phyloP scores from a whole-genome alignment of 352 stramenopile genomes.

The Phytophthora pluvialis region DNA sequence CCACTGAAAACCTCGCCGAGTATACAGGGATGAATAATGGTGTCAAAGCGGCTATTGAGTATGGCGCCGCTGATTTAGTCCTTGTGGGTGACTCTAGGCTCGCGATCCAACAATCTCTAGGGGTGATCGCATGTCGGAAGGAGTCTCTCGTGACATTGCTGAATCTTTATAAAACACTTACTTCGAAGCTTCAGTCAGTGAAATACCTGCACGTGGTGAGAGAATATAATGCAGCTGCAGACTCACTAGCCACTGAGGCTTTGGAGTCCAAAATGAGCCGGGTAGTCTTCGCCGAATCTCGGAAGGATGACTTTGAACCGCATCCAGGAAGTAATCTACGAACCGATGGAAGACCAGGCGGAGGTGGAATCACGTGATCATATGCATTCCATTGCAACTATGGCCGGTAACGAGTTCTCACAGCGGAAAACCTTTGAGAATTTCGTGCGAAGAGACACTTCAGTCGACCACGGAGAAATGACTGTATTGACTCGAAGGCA shows the following conservation, averaged over 20 bases:
- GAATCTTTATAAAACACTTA: too few relatives aligned
- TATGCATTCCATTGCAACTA: neutral
- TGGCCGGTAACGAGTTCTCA: too few relatives aligned
- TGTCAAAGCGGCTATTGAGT: neutral
- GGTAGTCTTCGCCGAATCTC: too few relatives aligned
- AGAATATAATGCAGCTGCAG: neutral
- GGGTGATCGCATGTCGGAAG: too few relatives aligned
- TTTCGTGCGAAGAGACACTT: neutral
- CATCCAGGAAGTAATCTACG: neutral
- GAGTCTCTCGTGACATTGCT: too few relatives aligned
- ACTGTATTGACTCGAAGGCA: conserved; percentile 2
- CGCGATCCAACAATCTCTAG: too few relatives aligned
- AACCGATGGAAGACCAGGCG: too few relatives aligned
- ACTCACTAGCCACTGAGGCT: neutral
- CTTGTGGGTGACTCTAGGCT: neutral
- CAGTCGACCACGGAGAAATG: neutral
- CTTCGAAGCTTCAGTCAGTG: too few relatives aligned
- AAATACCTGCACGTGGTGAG: neutral
- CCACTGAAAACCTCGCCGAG: conserved; percentile 31
- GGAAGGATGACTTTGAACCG: neutral
- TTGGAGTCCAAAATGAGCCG: neutral
- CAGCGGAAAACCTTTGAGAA: neutral
- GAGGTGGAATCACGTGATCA: neutral
- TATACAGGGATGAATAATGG: neutral
- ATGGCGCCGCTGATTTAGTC: neutral